Conservation (phyloP, 1,284 basidiomycete genomes). For the Fomitiporia mediterranea region DNA sequence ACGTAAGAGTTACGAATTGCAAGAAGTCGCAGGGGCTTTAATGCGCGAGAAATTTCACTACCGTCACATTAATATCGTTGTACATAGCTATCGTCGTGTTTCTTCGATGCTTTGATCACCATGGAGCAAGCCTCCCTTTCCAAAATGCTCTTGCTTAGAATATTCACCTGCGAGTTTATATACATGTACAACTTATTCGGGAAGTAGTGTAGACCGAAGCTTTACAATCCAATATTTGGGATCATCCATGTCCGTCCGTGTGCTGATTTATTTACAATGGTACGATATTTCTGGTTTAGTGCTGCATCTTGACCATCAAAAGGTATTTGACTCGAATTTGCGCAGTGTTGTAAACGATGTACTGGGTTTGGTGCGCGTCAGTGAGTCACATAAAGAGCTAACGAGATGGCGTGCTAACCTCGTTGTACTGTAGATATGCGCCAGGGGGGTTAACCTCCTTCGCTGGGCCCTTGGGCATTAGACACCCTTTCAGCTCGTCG, state of each 20-base stretch:
- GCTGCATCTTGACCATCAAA: conserved; percentile 38
- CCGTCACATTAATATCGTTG: no score
- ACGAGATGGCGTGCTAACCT: conserved; percentile 33
- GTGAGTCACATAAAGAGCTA: background rate
- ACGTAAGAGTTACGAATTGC: no score
- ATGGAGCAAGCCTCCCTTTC: no score
- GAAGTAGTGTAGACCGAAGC: no score
- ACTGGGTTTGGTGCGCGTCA: conserved; percentile 28
- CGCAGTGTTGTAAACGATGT: conserved; percentile 40
- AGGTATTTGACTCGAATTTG: conserved; percentile 42
- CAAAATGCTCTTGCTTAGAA: background rate
- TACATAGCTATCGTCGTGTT: no score
- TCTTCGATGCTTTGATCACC: no score
- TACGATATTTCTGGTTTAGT: no score
- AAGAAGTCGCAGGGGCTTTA: no score
- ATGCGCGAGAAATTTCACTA: no score
- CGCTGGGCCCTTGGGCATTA: conserved; percentile 53
- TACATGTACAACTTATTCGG: conserved; percentile 6
- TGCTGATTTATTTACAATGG: no score
- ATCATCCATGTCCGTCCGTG: no score
- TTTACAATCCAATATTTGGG: no score
- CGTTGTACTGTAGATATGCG: conserved; percentile 46
- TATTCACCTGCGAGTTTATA: conserved; percentile 3
- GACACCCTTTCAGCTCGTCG: conserved; percentile 45
- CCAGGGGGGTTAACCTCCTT: conserved; percentile 31